Percentiles rank a stretch among this genome's conserved stretches.
Evolutionary conservation across 2,329 filamentous ascomycete species (phyloP).

Genomic region (Paecilomyces fulvus): DNA sequence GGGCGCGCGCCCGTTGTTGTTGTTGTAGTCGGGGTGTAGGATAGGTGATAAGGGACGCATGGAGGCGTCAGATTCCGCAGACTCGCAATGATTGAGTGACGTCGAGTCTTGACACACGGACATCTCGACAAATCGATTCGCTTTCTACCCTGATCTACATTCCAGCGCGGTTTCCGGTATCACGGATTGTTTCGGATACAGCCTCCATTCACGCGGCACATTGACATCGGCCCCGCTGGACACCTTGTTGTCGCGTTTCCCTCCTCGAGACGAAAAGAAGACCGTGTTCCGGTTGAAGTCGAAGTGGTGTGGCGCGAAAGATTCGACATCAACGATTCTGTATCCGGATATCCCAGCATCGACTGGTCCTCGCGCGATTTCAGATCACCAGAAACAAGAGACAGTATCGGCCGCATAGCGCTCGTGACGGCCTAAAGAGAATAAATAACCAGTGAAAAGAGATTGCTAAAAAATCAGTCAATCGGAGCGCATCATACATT

Average conservation of each 20-base stretch:
- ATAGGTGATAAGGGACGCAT: slow-evolving; percentile 3
- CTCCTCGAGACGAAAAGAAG: background rate
- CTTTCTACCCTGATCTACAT: slow-evolving; percentile 16
- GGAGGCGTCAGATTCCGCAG: slow-evolving; percentile 10
- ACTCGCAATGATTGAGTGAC: slow-evolving; percentile 20
- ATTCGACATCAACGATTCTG: background rate
- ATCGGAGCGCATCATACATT: slow-evolving; percentile 4
- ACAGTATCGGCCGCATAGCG: background rate
- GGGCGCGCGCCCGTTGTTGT: slow-evolving; percentile 5
- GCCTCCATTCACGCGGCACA: slow-evolving; percentile 5
- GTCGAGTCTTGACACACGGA: slow-evolving; percentile 13
- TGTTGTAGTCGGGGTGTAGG: slow-evolving; percentile 5
- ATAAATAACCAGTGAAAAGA: background rate
- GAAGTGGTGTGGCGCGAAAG: background rate
- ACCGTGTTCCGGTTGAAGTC: background rate
- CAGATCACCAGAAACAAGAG: background rate
- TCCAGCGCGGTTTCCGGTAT: slow-evolving; percentile 15
- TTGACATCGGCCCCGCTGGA: background rate
- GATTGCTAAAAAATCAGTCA: background rate
- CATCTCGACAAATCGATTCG: slow-evolving; percentile 5
- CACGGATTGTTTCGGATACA: slow-evolving; percentile 5
- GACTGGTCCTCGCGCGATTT: background rate
- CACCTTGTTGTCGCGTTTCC: background rate
- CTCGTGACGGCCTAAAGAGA: background rate
- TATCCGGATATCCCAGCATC: background rate